Conservation (phyloP, 2,329 filamentous ascomycete species). For the Penicillium crustosum region DNA sequence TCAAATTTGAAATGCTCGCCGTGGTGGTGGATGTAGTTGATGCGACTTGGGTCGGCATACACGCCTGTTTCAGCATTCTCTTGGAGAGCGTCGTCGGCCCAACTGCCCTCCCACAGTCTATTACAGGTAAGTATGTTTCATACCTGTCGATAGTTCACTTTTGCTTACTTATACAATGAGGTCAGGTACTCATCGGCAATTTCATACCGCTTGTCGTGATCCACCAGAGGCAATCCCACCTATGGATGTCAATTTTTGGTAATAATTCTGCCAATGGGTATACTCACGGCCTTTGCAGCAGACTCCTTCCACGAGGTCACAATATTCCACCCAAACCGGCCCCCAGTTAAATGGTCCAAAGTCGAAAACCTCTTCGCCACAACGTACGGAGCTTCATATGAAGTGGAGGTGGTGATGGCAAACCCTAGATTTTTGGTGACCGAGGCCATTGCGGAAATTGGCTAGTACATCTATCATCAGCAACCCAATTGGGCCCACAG, state of each 20-base stretch:
- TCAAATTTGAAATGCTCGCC: conserved; percentile 30
- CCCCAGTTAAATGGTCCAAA: conserved; percentile 51
- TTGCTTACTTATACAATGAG: conserved; percentile 1
- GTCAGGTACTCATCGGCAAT: conserved; percentile 6
- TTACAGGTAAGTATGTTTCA: not conserved
- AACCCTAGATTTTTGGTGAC: conserved; percentile 47
- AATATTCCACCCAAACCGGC: conserved; percentile 52
- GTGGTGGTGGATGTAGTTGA: conserved; percentile 25
- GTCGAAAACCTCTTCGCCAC: conserved; percentile 54
- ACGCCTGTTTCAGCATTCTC: conserved; percentile 10
- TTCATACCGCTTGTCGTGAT: conserved; percentile 10
- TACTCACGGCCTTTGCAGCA: not conserved
- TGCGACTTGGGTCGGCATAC: conserved; percentile 21
- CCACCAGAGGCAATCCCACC: conserved; percentile 41
- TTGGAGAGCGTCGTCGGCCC: conserved; percentile 4
- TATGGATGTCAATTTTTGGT: conserved; percentile 14
- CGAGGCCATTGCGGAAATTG: conserved; percentile 46
- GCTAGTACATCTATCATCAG: conserved; percentile 8
- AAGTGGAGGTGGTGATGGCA: conserved; percentile 53
- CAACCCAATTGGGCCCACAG: not conserved
- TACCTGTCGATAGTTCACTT: not conserved
- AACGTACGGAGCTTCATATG: conserved; percentile 54
- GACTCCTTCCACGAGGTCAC: conserved; percentile 47
- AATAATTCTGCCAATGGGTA: not conserved
- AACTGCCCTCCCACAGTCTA: conserved; percentile 4